These are phyloP conservation scores for Buxus sempervirens DNA, from an alignment of 164 flowering plant genomes.

Conservation along the genomic window DNA sequence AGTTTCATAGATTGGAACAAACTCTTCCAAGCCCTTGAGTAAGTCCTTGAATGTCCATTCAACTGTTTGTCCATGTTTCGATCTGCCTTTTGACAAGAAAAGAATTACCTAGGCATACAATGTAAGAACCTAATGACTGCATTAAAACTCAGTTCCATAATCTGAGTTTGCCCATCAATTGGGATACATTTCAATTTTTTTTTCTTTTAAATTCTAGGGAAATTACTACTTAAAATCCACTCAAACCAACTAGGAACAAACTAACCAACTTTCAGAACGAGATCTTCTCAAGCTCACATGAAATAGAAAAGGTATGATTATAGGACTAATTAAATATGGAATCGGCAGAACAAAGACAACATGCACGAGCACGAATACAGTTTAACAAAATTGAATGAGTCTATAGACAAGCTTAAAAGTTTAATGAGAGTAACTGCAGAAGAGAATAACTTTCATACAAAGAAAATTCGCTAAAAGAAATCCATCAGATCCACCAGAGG, in stretches of 20 bases:
- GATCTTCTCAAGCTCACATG: not conserved
- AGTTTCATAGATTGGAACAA: constrained; percentile 87
- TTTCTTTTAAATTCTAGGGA: not conserved
- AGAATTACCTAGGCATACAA: constrained; percentile 31
- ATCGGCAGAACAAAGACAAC: too few relatives aligned
- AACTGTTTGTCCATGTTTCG: constrained; percentile 86
- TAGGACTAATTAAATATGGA: too few relatives aligned
- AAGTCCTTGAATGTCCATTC: constrained; percentile 94
- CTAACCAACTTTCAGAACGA: not conserved
- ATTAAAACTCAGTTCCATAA: not conserved
- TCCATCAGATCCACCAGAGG: not conserved
- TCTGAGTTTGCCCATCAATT: not conserved
- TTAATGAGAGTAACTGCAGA: too few relatives aligned
- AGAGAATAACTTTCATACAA: too few relatives aligned
- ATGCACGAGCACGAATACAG: too few relatives aligned
- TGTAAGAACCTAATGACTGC: constrained; percentile 10
- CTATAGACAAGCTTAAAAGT: too few relatives aligned
- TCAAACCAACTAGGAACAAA: not conserved
- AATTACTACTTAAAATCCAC: not conserved
- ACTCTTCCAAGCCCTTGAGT: constrained; percentile 88
- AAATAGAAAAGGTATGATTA: not conserved
- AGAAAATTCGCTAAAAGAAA: not conserved
- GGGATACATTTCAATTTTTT: not conserved
- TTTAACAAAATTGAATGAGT: too few relatives aligned
- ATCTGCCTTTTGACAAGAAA: constrained; percentile 93